phyloP scores from a whole-genome alignment of 2,329 filamentous ascomycete species.

The Colletotrichum sansevieriae region DNA sequence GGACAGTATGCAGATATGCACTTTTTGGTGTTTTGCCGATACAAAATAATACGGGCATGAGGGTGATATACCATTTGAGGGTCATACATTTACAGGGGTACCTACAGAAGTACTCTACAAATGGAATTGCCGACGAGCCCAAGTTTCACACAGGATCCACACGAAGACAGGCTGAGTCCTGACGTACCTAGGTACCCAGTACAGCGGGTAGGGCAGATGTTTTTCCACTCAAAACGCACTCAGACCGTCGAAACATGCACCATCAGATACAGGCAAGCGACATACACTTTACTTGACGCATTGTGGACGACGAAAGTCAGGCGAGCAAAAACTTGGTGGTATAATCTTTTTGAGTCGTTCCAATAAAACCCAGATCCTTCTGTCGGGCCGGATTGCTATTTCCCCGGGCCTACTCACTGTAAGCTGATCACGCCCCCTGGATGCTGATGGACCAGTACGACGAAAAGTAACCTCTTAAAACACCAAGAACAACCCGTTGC shows the following conservation, averaged over 20 bases:
- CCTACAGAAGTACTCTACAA: neutral
- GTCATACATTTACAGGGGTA: too few species aligned
- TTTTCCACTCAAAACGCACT: too few species aligned
- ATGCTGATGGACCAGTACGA: constrained; percentile 32
- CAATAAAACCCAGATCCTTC: constrained; percentile 41
- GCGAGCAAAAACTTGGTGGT: constrained; percentile 43
- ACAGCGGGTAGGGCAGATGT: too few species aligned
- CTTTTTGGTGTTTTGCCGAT: too few species aligned
- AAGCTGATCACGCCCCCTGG: constrained; percentile 36
- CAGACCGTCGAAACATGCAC: neutral
- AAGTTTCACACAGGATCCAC: neutral
- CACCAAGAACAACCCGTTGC: constrained; percentile 42
- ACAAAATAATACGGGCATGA: too few species aligned
- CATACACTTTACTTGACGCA: too few species aligned
- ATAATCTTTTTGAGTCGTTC: constrained; percentile 42
- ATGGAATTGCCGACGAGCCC: constrained; percentile 11
- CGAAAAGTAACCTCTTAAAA: constrained; percentile 40
- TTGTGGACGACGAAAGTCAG: neutral
- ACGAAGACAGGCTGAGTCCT: too few species aligned
- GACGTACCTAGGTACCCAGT: too few species aligned
- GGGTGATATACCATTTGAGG: too few species aligned
- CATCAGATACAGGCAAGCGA: too few species aligned
- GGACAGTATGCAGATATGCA: too few species aligned
- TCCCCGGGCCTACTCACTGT: constrained; percentile 33
- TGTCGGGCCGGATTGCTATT: constrained; percentile 30